Conservation (phyloP, 1,284 basidiomycete genomes). For the Veloporphyrellus conicus region DNA sequence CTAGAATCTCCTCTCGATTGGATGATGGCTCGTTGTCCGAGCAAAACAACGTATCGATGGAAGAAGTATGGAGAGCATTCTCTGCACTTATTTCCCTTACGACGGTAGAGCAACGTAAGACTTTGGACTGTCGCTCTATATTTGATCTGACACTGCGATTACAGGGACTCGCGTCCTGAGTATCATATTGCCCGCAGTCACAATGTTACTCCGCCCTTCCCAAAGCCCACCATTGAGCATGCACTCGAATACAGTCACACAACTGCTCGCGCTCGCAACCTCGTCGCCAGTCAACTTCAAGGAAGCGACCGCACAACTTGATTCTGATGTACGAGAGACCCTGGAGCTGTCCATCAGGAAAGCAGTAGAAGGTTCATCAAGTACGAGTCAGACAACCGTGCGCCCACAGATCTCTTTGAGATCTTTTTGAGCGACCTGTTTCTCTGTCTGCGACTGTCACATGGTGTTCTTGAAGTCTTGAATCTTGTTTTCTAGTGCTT, state of each 20-base stretch:
- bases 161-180: slow-evolving; percentile 68
- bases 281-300: slow-evolving; percentile 78
- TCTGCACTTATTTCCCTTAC: slow-evolving; percentile 59
- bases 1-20: slow-evolving; percentile 57
- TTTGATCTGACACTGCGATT: slow-evolving; percentile 6
- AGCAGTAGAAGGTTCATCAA: slow-evolving; percentile 54
- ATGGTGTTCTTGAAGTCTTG: background rate
- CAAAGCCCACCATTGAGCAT: slow-evolving; percentile 45
- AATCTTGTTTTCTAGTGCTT: slow-evolving; percentile 1
- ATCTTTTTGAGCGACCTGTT: slow-evolving; percentile 48
- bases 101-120: slow-evolving; percentile 63
- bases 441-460: background rate
- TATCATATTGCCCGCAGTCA: slow-evolving; percentile 76
- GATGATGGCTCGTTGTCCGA: slow-evolving; percentile 55
- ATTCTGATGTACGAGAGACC: slow-evolving; percentile 53
- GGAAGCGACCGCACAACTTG: slow-evolving; percentile 74
- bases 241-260: slow-evolving; percentile 64
- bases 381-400: slow-evolving; percentile 34
- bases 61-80: slow-evolving; percentile 82
- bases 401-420: slow-evolving; percentile 80
- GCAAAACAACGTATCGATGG: slow-evolving; percentile 55
- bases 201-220: slow-evolving; percentile 65
- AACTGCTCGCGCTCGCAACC: slow-evolving; percentile 76
- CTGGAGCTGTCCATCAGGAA: slow-evolving; percentile 80
- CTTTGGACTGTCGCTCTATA: background rate